Evolutionary conservation across 73 alveolate species (phyloP), one percentile per base, ranked within the genome.

Genomic region (Loxodes magnus): DNA sequence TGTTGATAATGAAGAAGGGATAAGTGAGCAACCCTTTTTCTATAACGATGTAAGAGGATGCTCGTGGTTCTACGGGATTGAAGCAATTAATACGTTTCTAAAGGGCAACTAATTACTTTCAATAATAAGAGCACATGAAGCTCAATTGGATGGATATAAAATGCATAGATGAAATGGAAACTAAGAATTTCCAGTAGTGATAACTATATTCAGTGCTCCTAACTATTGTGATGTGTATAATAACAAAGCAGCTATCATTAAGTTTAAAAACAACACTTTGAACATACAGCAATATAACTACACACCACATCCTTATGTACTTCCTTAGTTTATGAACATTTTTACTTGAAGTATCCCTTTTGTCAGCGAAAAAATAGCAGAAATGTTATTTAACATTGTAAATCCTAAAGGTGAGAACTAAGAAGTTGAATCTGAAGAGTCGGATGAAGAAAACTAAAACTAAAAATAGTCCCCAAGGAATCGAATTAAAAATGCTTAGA

Each of bases 21-120:
- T 9, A 7, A 9, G 41, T 31, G 41, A 31, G 41, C 12, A 31
- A 7, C 7, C 7, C 12, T 31, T 31, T n/a, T 9, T 9, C 7
- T 7, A 9, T 3, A 78, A 74, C 44, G 90, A 75, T 42, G 97
- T 83, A 17, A 63, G 98, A 56, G 98, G 96, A 29, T 90, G 98
- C 59, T 87, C 97, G 4, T 84, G 44, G 64, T 56, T 76, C 53
- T 90, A 77, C 65, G 41, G 41, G 10, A 31, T 9, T 9, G 75
- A 67, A 22, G 89, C 90, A 14, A 71, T 77, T n/a, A 67, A 42
- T 0, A 65, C 67, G 14, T 57, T 82, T 46, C 56, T 84, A 29
- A 64, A 68, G 33, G 44, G 65, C 62, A 64, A 75, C 62, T 46
- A 61, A 51, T 46, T 72, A 42, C 46, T 75, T 42, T 51, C 76